These are phyloP conservation scores for Lactarius evosmus DNA, from an alignment of 768 basidiomycete genomes.

Conservation along the genomic window DNA sequence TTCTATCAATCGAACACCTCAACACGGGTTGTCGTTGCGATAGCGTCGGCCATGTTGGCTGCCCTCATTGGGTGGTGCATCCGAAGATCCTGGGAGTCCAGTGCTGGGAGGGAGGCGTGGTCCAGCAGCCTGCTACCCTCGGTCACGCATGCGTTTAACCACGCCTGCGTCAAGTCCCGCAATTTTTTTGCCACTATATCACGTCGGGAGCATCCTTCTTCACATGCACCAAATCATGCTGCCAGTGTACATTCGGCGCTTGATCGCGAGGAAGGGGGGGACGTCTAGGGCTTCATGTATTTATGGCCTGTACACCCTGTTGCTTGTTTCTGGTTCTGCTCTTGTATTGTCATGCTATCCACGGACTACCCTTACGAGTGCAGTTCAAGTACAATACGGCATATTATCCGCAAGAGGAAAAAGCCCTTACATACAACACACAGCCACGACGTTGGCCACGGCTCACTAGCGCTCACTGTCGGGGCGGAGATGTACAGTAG, in stretches of 20 bases:
- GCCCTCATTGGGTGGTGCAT: not conserved
- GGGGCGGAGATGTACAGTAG: too few relatives aligned
- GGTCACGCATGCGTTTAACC: not conserved
- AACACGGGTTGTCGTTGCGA: slow-evolving; percentile 7
- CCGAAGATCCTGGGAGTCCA: slow-evolving; percentile 1
- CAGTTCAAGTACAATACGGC: too few relatives aligned
- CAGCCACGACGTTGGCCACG: too few relatives aligned
- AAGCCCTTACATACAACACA: not conserved
- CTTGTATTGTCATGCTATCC: not conserved
- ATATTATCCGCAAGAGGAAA: not conserved
- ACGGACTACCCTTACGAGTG: too few relatives aligned
- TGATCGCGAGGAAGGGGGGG: not conserved
- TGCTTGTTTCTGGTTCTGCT: not conserved
- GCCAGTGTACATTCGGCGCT: not conserved
- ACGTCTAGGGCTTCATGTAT: not conserved
- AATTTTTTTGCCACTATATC: not conserved
- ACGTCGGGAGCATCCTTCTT: not conserved
- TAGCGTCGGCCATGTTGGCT: not conserved
- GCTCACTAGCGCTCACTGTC: too few relatives aligned
- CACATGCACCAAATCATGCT: too few relatives aligned
- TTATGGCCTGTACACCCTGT: not conserved
- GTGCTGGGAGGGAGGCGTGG: not conserved
- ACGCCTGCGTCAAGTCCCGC: not conserved
- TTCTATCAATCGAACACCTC: slow-evolving; percentile 1
- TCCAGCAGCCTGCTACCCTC: not conserved